phyloP scores from a whole-genome alignment of 1,284 basidiomycete species.

The Testicularia cyperi region DNA sequence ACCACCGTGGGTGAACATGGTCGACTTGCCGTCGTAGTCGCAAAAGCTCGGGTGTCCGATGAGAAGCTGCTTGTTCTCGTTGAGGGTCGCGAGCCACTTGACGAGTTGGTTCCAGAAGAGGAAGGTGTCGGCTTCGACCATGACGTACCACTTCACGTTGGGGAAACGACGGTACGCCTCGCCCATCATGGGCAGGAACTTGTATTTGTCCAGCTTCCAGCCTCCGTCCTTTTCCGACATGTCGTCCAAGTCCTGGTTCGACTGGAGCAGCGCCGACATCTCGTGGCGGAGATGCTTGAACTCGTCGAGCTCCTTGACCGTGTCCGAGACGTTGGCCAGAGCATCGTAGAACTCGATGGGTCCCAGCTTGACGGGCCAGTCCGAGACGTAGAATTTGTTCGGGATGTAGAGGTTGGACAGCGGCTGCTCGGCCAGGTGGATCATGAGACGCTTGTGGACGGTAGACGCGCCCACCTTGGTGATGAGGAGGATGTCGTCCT shows the following conservation, averaged over 20 bases:
- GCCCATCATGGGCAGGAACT: conserved; percentile 35
- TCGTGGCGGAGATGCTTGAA: conserved; percentile 7
- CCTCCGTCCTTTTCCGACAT: conserved; percentile 13
- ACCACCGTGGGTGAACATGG: conserved; percentile 35
- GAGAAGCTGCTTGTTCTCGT: conserved; percentile 6
- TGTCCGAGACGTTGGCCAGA: conserved; percentile 16
- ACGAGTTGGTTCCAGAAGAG: conserved; percentile 29
- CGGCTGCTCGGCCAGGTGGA: conserved; percentile 14
- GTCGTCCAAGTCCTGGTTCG: conserved; percentile 10
- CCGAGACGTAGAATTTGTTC: conserved; percentile 25
- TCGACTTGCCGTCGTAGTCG: conserved; percentile 17
- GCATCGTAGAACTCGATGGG: conserved; percentile 24
- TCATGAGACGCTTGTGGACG: conserved; percentile 16
- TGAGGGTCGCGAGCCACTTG: conserved; percentile 10
- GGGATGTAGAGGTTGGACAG: conserved; percentile 5
- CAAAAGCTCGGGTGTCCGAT: conserved; percentile 23
- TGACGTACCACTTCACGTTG: conserved; percentile 29
- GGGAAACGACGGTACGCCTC: conserved; percentile 25
- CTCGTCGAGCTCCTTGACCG: conserved; percentile 5
- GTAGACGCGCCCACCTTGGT: conserved; percentile 34
- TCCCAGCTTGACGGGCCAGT: conserved; percentile 7
- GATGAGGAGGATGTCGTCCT: conserved; percentile 33
- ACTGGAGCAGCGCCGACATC: conserved; percentile 1
- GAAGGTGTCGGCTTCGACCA: conserved; percentile 48
- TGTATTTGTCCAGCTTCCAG: conserved; percentile 44